phyloP scores from a whole-genome alignment of 495 filamentous ascomycete genomes.

The Penicillium simplicissimum region DNA sequence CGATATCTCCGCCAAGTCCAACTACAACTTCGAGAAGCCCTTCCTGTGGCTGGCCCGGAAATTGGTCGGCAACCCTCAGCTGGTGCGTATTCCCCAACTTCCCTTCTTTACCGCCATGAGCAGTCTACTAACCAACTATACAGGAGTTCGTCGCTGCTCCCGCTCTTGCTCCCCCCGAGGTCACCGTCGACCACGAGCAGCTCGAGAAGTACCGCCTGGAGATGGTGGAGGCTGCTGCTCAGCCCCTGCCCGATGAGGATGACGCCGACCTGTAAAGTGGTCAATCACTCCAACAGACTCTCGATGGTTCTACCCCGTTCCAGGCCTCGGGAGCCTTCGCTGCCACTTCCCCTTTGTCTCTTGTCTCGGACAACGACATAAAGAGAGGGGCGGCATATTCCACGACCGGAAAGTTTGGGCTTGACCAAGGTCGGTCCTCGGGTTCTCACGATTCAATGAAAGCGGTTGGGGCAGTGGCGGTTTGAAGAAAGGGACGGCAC shows the following conservation, averaged over 20 bases:
- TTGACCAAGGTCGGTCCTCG: constrained; percentile 23
- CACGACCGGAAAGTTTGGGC: constrained; percentile 25
- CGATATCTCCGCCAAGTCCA: constrained; percentile 99
- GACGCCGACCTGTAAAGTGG: constrained; percentile 69
- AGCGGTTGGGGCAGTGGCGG: constrained; percentile 41
- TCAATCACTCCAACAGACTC: constrained; percentile 14
- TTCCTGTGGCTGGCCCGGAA: constrained; percentile 99
- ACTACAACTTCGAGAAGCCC: constrained; percentile 99
- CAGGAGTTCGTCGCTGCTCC: constrained; percentile 97
- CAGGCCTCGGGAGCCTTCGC: constrained; percentile 5
- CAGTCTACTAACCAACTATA: constrained; percentile 17
- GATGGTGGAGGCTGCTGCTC: constrained; percentile 76
- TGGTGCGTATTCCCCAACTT: constrained; percentile 59
- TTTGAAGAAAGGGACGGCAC: constrained; percentile 41
- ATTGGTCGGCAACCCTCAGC: constrained; percentile 87
- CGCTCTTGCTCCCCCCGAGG: constrained; percentile 91
- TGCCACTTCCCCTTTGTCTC: constrained; percentile 11
- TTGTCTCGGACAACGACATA: constrained; percentile 5
- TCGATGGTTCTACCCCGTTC: constrained; percentile 13
- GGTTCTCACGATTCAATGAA: constrained; percentile 50
- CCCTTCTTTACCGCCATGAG: neutral
- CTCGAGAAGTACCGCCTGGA: constrained; percentile 82
- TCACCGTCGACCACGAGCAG: constrained; percentile 78
- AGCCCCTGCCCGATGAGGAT: constrained; percentile 95
- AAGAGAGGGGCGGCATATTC: constrained; percentile 17